Evolutionary conservation across 257 asterid species (phyloP).

Genomic region (Cinchona pubescens): DNA sequence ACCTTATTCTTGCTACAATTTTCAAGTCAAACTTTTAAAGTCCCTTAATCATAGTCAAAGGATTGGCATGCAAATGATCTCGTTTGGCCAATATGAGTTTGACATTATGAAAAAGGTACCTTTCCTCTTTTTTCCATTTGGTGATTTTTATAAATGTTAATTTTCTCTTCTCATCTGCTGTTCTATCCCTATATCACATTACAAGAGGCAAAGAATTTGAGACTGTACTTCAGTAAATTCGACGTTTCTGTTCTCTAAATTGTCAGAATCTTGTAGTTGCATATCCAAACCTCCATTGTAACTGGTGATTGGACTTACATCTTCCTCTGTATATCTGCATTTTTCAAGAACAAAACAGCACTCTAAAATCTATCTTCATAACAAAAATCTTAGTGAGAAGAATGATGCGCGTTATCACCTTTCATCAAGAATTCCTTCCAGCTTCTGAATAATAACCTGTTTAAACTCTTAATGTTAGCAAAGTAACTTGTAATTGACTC

Average conservation of each 20-base stretch:
- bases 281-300: slow-evolving; percentile 37
- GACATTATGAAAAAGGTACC: not conserved
- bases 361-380: not conserved
- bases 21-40: no score
- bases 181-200: not conserved
- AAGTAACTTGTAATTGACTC: not conserved
- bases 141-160: not conserved
- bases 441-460: slow-evolving; percentile 84
- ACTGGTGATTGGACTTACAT: slow-evolving; percentile 39
- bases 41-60: not conserved
- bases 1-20: no score
- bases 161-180: no score
- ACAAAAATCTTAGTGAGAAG: not conserved
- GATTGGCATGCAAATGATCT: not conserved
- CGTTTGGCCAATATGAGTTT: not conserved
- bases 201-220: slow-evolving; percentile 20
- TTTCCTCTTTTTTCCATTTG: not conserved
- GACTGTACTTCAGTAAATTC: slow-evolving; percentile 66
- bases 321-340: slow-evolving; percentile 57
- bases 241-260: slow-evolving; percentile 28
- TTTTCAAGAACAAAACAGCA: slow-evolving; percentile 13
- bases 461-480: not conserved
- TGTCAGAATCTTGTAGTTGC: slow-evolving; percentile 31
- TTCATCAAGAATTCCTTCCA: slow-evolving; percentile 49
- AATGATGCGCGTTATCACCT: slow-evolving; percentile 46